Conservation (phyloP, 129 eudicot species). For the Daucus carota region DH1_v3.0 NC_030384.2:31893001-31893500, state of each 20-base stretch:
- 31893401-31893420: too few relatives aligned
- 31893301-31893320: not conserved
- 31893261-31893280: not conserved
- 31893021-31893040: constrained; percentile 64
- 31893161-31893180: not conserved
- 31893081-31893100: constrained; percentile 20
- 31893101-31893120: constrained; percentile 13
- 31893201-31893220: too few relatives aligned
- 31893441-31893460: too few relatives aligned
- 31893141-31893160: not conserved
- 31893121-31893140: not conserved
- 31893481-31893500: too few relatives aligned
- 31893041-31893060: constrained; percentile 63
- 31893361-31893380: not conserved
- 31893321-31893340: too few relatives aligned
- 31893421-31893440: too few relatives aligned
- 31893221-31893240: not conserved
- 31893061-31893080: constrained; percentile 8
- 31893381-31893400: not conserved
- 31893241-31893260: not conserved
- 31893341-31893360: too few relatives aligned
- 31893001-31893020: constrained; percentile 38
- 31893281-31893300: not conserved
- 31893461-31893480: too few relatives aligned
- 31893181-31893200: too few relatives aligned